A percentile compares a stretch with the other conserved stretches of the same genome.
Evolutionary conservation across 2,329 filamentous ascomycete genomes (phyloP).

Genomic region (Chalara sp.): DNA sequence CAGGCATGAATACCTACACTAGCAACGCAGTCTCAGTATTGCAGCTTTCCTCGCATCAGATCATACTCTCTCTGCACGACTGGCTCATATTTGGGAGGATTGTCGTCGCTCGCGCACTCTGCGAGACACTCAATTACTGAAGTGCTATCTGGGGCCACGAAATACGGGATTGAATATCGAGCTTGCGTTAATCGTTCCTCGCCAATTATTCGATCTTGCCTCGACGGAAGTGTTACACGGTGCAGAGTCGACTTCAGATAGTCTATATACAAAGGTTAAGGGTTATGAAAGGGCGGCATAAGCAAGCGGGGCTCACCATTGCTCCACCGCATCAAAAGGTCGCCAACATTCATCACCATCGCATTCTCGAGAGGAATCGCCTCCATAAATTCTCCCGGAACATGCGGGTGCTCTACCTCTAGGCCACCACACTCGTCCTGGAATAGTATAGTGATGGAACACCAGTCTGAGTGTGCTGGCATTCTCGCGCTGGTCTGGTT

Average conservation of each 20-base stretch:
- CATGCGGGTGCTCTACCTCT: constrained; percentile 38
- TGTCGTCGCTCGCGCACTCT: constrained; percentile 34
- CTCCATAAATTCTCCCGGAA: constrained; percentile 33
- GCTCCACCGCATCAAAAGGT: constrained; percentile 42
- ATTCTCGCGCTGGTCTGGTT: constrained; percentile 37
- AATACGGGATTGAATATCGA: constrained; percentile 55
- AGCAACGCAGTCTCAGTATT: constrained; percentile 10
- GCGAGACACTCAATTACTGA: constrained; percentile 45
- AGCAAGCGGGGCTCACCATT: constrained; percentile 32
- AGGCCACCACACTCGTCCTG: constrained; percentile 45
- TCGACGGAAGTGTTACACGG: constrained; percentile 40
- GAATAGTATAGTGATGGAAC: constrained; percentile 43
- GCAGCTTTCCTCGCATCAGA: constrained; percentile 18
- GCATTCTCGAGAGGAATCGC: constrained; percentile 33
- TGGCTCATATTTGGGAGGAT: constrained; percentile 44
- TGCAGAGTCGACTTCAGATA: constrained; percentile 46
- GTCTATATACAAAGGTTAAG: constrained; percentile 24
- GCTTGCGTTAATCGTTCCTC: constrained; percentile 37
- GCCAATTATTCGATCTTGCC: constrained; percentile 31
- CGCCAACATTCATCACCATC: constrained; percentile 42
- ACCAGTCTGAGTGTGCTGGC: constrained; percentile 46
- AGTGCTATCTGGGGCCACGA: constrained; percentile 43
- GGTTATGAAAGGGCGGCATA: not conserved
- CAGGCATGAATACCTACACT: too few relatives aligned
- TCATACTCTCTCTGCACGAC: constrained; percentile 18